A percentile compares a stretch with the other conserved stretches of the same genome.
Conservation (phyloP, 1,284 basidiomycete species). For the Leccinum fallax region DNA sequence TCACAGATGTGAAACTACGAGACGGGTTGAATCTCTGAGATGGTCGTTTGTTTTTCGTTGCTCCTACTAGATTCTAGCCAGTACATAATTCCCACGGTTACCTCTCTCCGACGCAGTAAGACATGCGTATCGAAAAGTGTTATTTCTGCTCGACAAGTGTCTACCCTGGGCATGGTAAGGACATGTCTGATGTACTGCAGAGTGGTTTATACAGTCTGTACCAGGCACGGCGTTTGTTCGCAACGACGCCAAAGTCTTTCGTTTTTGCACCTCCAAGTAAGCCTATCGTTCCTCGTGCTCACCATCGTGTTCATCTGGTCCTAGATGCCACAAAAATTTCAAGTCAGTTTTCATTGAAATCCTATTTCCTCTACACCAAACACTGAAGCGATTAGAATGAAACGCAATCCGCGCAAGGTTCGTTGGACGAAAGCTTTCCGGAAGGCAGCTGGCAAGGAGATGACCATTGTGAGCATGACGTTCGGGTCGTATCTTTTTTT, state of each 20-base stretch:
- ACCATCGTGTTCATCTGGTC: conserved; percentile 10
- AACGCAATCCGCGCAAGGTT: conserved; percentile 98
- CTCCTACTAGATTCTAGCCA: not conserved
- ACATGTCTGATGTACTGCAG: not conserved
- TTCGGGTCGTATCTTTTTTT: not conserved
- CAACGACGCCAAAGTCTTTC: conserved; percentile 95
- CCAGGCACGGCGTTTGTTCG: conserved; percentile 90
- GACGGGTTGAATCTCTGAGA: not conserved
- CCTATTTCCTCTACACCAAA: not conserved
- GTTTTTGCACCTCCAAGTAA: conserved; percentile 96
- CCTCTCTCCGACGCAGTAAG: not conserved
- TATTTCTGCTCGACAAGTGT: conserved; percentile 93
- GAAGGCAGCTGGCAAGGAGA: conserved; percentile 98
- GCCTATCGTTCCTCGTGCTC: conserved; percentile 29
- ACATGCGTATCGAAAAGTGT: conserved; percentile 87
- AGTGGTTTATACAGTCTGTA: not conserved
- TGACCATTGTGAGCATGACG: conserved; percentile 83
- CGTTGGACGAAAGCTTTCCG: conserved; percentile 99
- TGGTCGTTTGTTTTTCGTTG: not conserved
- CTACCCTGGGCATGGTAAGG: conserved; percentile 90
- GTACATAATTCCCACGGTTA: conserved; percentile 26
- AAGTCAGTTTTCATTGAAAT: conserved; percentile 56
- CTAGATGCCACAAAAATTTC: conserved; percentile 96
- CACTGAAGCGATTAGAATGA: conserved; percentile 72
- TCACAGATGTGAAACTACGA: not conserved